These are phyloP conservation scores for Chrysoporthe puriensis DNA, from an alignment of 2,329 filamentous ascomycete genomes.

Conservation along the genomic window DNA sequence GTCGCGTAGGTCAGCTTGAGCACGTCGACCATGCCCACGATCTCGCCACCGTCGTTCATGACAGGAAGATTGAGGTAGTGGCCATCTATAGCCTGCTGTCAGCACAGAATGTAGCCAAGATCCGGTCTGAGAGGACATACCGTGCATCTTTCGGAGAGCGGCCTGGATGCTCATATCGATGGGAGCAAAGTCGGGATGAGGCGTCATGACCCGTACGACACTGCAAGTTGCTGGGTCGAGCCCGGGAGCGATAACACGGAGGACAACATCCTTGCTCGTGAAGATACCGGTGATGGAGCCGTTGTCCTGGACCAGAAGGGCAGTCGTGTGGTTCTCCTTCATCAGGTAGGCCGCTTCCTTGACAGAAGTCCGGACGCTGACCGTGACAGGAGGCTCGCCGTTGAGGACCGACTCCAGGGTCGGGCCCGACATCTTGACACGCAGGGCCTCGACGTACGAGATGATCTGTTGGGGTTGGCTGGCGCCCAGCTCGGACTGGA, in stretches of 20 bases:
- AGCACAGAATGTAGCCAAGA: background rate
- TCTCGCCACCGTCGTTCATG: conserved; percentile 96
- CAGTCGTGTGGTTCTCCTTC: conserved; percentile 99
- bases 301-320: conserved; percentile 93
- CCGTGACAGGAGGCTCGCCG: conserved; percentile 88
- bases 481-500: conserved; percentile 93
- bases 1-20: conserved; percentile 98
- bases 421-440: conserved; percentile 96
- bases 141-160: conserved; percentile 98
- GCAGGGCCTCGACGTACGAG: conserved; percentile 94
- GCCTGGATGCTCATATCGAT: conserved; percentile 99
- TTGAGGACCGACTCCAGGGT: conserved; percentile 94
- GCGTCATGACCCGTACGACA: conserved; percentile 98
- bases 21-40: conserved; percentile 99
- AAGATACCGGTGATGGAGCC: conserved; percentile 98
- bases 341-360: conserved; percentile 94
- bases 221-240: conserved; percentile 94
- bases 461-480: conserved; percentile 99
- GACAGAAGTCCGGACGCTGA: conserved; percentile 93
- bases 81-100: conserved; percentile 67
- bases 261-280: conserved; percentile 97
- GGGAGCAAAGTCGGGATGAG: conserved; percentile 96
- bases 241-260: conserved; percentile 95
- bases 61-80: conserved; percentile 98
- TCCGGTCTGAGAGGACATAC: conserved; percentile 53